These are phyloP conservation scores for Penicillium macrosclerotiorum DNA, from an alignment of 495 filamentous ascomycete species.

Conservation along the genomic window DNA sequence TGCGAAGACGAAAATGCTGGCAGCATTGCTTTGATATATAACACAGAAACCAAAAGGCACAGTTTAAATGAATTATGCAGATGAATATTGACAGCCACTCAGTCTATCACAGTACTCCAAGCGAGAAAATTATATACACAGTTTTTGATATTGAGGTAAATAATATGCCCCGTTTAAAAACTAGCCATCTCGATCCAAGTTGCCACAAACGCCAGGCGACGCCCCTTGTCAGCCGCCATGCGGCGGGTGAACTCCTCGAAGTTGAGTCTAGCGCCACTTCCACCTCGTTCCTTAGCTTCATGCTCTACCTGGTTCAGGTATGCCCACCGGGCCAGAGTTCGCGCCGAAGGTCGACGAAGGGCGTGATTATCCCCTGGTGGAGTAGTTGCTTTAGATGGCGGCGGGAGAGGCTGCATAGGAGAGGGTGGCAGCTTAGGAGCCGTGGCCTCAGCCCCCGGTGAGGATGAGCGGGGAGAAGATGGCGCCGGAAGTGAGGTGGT, in stretches of 20 bases:
- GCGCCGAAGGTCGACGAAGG: constrained; percentile 30
- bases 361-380: constrained; percentile 13
- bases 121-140: constrained; percentile 24
- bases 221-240: constrained; percentile 62
- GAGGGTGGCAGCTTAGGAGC: constrained; percentile 37
- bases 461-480: constrained; percentile 29
- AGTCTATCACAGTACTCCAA: no score
- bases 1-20: no score
- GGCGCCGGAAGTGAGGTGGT: constrained; percentile 38
- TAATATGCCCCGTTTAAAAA: constrained; percentile 47
- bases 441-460: constrained; percentile 39
- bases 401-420: constrained; percentile 35
- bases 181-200: constrained; percentile 83
- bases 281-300: constrained; percentile 67
- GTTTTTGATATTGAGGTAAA: neutral
- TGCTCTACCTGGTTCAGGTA: constrained; percentile 58
- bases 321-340: constrained; percentile 50
- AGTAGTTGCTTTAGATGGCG: constrained; percentile 22
- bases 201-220: constrained; percentile 69
- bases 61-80: no score
- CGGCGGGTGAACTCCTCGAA: constrained; percentile 71
- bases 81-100: no score
- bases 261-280: constrained; percentile 68
- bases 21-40: no score
- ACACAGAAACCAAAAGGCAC: no score